These are phyloP conservation scores for Strobilomyces confusus DNA, from an alignment of 768 basidiomycete genomes.

Conservation along the genomic window DNA sequence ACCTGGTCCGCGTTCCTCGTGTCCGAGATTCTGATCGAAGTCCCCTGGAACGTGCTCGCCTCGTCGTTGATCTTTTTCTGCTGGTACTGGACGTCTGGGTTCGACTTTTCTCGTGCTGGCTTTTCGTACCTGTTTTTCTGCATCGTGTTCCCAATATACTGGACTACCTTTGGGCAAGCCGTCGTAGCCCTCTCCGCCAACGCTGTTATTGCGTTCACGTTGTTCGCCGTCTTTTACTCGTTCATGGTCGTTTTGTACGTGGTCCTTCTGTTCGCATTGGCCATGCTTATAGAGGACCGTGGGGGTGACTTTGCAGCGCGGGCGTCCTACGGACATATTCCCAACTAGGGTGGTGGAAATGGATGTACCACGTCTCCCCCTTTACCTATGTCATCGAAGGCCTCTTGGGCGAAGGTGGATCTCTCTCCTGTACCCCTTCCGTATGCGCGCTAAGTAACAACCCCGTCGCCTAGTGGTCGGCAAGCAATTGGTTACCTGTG, in stretches of 20 bases:
- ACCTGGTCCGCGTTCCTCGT: conserved; percentile 57
- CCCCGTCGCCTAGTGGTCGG: conserved; percentile 34
- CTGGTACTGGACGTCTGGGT: conserved; percentile 50
- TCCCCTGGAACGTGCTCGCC: conserved; percentile 41
- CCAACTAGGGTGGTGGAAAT: conserved; percentile 33
- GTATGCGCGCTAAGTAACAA: neutral
- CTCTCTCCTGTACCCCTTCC: too few relatives aligned
- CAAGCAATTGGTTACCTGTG: conserved; percentile 42
- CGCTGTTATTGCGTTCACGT: conserved; percentile 37
- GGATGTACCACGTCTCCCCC: conserved; percentile 33
- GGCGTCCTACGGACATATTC: conserved; percentile 46
- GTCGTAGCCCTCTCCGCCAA: conserved; percentile 41
- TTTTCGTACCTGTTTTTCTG: conserved; percentile 38
- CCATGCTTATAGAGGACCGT: neutral
- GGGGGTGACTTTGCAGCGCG: conserved; percentile 28
- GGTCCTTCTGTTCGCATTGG: neutral
- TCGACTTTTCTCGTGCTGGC: conserved; percentile 34
- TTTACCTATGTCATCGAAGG: conserved; percentile 47
- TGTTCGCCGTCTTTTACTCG: conserved; percentile 37
- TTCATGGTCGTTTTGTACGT: conserved; percentile 43
- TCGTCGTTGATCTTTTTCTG: conserved; percentile 41
- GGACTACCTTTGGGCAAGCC: conserved; percentile 40
- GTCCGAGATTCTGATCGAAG: conserved; percentile 45
- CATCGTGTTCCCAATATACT: conserved; percentile 42
- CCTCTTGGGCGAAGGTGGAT: conserved; percentile 26